Evolutionary conservation across 805 yeast genomes (phyloP), one percentile per base, ranked within the genome.

Genomic region (Clavispora carvajalis): DNA sequence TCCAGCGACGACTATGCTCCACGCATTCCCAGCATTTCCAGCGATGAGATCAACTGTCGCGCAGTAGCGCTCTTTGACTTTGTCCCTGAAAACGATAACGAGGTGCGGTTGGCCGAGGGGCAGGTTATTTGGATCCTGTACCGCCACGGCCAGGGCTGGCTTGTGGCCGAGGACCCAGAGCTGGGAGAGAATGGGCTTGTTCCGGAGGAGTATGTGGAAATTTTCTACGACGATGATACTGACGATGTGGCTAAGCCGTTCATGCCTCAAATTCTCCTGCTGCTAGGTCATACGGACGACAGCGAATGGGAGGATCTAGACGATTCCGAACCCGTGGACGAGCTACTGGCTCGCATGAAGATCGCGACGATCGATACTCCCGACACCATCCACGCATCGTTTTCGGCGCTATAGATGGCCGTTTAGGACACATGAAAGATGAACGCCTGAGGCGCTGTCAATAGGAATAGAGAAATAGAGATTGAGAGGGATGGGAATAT

Each of bases 71-170:
- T 93, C 34, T 93, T 88, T 58, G 91, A 90, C 52, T 93, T 93
- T 57, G 74, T 67, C 33, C 96, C 98, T 0, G 98, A 93, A 58
- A 93, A 93, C 60, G 96, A 88, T 52, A 93, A 93, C 60, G 99
- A 93, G 55, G 77, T 90, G 34, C 77, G 74, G 9, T 65, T 93
- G 23, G 63, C 55, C 11, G 95, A 84, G 52, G 95, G 96, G 25
- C 97, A 93, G 62, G 60, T 78, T 11, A 78, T 93, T 2, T 82
- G 89, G 77, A 84, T 93, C 22, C 79, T 83, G 44, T 91, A 90
- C 60, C 78, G 95, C 42, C 96, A 91, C 59, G 98, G 98, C 19
- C 97, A 91, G 59, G 99, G 99, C 7, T 93, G 99, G 99, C 73
- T 93, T 3, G 97, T 93, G 38, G 98, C 97, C 0, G 80, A 78